A percentile compares a stretch with the other conserved stretches of the same genome.
Evolutionary conservation across 2,329 filamentous ascomycete genomes (phyloP).

Genomic region (Bretziella fagacearum): DNA sequence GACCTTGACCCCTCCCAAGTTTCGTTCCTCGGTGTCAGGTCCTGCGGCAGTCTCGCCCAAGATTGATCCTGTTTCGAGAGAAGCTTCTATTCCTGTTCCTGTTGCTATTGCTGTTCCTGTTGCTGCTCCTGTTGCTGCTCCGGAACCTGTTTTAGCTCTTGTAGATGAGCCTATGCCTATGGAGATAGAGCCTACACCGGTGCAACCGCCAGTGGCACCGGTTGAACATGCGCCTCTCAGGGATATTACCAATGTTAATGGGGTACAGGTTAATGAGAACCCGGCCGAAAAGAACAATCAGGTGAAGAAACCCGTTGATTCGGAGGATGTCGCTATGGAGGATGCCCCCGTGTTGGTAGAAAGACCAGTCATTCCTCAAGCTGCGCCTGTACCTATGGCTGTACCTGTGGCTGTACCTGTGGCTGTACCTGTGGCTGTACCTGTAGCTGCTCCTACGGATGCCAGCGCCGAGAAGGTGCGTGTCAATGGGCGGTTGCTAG

Average conservation of each 20-base stretch:
- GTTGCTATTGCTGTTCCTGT: too few species aligned
- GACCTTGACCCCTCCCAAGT: slow-evolving; percentile 4
- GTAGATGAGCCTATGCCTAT: neutral
- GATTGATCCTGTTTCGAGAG: slow-evolving; percentile 3
- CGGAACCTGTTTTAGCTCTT: too few species aligned
- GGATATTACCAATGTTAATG: slow-evolving; percentile 5
- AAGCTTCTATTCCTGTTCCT: too few species aligned
- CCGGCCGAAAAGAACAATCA: slow-evolving; percentile 27
- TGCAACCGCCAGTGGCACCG: neutral
- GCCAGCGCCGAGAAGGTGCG: slow-evolving; percentile 30
- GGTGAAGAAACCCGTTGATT: neutral
- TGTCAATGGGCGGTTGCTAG: slow-evolving; percentile 45
- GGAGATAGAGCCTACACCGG: slow-evolving; percentile 1
- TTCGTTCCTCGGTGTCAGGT: neutral
- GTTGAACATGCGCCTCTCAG: neutral
- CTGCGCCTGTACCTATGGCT: slow-evolving; percentile 26
- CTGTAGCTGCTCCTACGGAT: neutral
- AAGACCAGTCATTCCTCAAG: slow-evolving; percentile 23
- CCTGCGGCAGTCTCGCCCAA: slow-evolving; percentile 3
- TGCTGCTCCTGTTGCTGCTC: neutral
- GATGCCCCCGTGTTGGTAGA: neutral
- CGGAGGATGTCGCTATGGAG: slow-evolving; percentile 4
- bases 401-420: slow-evolving; percentile 41
- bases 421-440: slow-evolving; percentile 36
- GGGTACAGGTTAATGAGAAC: slow-evolving; percentile 44